Base-by-base conservation (phyloP, 352 stramenopile species). In the Phytopythium sindhum region DNA sequence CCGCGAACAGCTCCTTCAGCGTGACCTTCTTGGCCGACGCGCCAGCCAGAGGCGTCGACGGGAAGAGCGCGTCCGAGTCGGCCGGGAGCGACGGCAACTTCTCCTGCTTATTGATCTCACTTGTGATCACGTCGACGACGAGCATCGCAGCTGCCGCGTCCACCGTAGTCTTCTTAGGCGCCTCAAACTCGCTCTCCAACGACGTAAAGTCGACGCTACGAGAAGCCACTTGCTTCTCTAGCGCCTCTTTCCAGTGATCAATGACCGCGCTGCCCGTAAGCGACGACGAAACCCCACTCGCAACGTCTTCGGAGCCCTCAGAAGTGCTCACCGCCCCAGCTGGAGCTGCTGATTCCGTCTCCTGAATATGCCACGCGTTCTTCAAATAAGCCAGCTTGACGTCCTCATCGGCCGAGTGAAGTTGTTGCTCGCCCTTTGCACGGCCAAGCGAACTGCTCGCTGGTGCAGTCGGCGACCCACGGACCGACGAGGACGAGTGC, bases 121-220 rank as follows among this genome's bases (percentile, higher is more conserved):
- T 51, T 14, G 35, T 17, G 39, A 51, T 51, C 17, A 51, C 35
- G 54, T 60, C 54, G n/a, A 23, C 23, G 33, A 39, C 37, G 24
- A 51, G 54, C 35, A 60, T 48, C 14, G 55, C n/a, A 26, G 57
- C 44, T n/a, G 57, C n/a, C n/a, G 31, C 60, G 19, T 51, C 26
- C 19, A 31, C 29, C 51, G 31, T 62, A 51, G 15, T 42, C n/a
- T 21, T 57, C 62, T 14, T 62, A 42, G 29, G 66, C 58, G 21
- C 52, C 39, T 71, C 64, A 11, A 75, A 64, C 29, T 71, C 66
- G 26, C 70, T 59, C 2, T 84, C 68, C 39, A 84, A 39, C 5
- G 68, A 54, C 7, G 57, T 65, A 65, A 90, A 84, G 28, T 88
- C 77, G 4, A 83, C 70, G 28, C 72, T 64, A 23, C 67, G 70